Percentiles rank a stretch among this genome's conserved stretches.
These are phyloP conservation scores for Phialocephala sp. DNA, from an alignment of 2,329 filamentous ascomycete species.

Conservation along the genomic window DNA sequence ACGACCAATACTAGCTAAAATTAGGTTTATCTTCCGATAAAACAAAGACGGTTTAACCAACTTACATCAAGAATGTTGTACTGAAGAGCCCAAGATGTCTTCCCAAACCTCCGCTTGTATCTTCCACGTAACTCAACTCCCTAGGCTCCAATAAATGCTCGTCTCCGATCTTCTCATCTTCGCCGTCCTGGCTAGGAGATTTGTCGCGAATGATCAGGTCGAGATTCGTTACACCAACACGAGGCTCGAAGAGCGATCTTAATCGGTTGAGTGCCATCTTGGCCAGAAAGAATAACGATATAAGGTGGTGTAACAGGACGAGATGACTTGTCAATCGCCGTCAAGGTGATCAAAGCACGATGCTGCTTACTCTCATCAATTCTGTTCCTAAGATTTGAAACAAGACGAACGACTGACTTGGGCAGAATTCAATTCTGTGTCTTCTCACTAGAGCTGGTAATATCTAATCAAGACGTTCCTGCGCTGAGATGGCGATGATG, in stretches of 20 bases:
- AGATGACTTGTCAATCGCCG: background rate
- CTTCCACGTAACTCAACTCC: slow-evolving; percentile 29
- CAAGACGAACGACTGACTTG: background rate
- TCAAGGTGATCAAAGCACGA: background rate
- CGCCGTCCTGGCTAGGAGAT: background rate
- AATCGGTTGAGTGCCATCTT: slow-evolving; percentile 2
- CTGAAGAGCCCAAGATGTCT: slow-evolving; percentile 30
- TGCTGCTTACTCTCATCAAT: background rate
- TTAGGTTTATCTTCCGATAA: background rate
- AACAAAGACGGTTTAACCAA: background rate
- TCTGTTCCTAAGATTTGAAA: background rate
- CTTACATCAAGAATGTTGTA: slow-evolving; percentile 32
- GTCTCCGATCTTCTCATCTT: slow-evolving; percentile 14
- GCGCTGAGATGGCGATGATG: background rate
- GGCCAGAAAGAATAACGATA: background rate
- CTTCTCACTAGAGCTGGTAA: background rate
- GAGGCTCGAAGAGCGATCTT: background rate
- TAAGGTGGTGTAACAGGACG: background rate
- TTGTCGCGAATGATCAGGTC: background rate
- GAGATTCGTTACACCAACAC: background rate
- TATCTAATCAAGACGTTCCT: background rate
- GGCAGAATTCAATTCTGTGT: background rate
- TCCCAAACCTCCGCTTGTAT: slow-evolving; percentile 29
- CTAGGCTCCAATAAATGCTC: slow-evolving; percentile 18
- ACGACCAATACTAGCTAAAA: slow-evolving; percentile 23